Percentiles rank a stretch among this genome's conserved stretches.
Conservation (phyloP, 176 grass and related monocot genomes). For the Avena atlantica region DNA sequence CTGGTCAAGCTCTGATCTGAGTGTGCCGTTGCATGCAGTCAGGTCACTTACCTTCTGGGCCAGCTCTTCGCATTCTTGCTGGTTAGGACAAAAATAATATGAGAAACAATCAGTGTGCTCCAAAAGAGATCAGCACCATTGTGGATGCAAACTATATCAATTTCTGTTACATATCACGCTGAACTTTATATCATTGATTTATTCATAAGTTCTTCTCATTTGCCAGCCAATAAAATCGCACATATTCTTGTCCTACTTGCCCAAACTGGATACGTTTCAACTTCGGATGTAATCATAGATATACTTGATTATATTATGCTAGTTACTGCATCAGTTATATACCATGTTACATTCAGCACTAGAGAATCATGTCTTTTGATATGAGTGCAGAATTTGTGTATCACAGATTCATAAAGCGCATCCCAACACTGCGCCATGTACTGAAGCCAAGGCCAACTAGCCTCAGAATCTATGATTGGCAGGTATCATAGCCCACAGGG, state of each 20-base stretch:
- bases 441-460: not conserved
- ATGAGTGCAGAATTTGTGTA: not conserved
- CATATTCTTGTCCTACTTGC: not conserved
- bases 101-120: slow-evolving; percentile 25
- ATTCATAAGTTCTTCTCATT: not conserved
- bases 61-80: slow-evolving; percentile 86
- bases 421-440: not conserved
- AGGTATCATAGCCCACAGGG: not conserved
- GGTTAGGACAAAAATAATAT: slow-evolving; percentile 34
- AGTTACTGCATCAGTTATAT: not conserved
- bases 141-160: not conserved
- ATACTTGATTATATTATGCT: not conserved
- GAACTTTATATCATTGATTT: not conserved
- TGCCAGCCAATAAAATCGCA: not conserved
- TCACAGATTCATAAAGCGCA: not conserved
- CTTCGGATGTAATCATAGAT: not conserved
- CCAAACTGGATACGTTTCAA: not conserved
- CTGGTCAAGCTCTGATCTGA: slow-evolving; percentile 58
- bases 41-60: slow-evolving; percentile 61
- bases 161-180: not conserved
- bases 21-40: slow-evolving; percentile 38
- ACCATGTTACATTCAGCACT: not conserved
- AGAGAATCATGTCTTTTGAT: not conserved
- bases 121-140: not conserved
- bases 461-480: not conserved